phyloP scores from a whole-genome alignment of 116 monocot genomes.

The Papilionanthe hybrid region DNA sequence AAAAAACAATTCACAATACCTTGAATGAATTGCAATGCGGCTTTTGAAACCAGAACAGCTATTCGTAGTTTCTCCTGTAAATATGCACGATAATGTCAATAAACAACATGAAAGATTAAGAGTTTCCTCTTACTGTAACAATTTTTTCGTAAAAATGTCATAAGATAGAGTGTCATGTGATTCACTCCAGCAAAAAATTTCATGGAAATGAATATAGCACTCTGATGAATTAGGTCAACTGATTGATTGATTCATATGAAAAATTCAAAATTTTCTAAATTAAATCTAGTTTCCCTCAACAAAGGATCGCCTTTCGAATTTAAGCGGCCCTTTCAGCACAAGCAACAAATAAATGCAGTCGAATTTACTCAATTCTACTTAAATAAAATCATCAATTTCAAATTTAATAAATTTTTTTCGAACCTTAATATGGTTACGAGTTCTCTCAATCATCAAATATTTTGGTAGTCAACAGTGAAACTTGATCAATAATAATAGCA shows the following conservation, averaged over 20 bases:
- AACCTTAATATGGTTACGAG: too few species aligned
- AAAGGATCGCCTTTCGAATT: too few species aligned
- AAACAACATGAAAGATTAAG: neutral
- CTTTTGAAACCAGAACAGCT: slow-evolving; percentile 53
- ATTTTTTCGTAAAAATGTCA: neutral
- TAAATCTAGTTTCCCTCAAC: too few species aligned
- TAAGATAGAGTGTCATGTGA: neutral
- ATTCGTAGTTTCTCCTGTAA: slow-evolving; percentile 56
- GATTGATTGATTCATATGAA: neutral
- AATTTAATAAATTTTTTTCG: too few species aligned
- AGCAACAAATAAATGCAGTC: too few species aligned
- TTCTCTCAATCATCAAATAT: too few species aligned
- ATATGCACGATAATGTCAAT: slow-evolving; percentile 5
- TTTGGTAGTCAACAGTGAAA: too few species aligned
- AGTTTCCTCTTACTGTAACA: neutral
- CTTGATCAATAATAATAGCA: too few species aligned
- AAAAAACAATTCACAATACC: slow-evolving; percentile 22
- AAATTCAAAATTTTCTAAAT: too few species aligned
- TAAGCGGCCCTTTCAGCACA: too few species aligned
- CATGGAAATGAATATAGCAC: neutral
- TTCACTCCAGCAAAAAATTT: neutral
- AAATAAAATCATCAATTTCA: too few species aligned
- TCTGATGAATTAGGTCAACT: neutral
- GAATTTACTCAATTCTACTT: too few species aligned
- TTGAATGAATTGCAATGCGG: slow-evolving; percentile 49